Percentiles rank a stretch among this genome's conserved stretches.
These are phyloP conservation scores for Plectranthus barbatus DNA, from an alignment of 257 asterid genomes.

Conservation along the genomic window DNA sequence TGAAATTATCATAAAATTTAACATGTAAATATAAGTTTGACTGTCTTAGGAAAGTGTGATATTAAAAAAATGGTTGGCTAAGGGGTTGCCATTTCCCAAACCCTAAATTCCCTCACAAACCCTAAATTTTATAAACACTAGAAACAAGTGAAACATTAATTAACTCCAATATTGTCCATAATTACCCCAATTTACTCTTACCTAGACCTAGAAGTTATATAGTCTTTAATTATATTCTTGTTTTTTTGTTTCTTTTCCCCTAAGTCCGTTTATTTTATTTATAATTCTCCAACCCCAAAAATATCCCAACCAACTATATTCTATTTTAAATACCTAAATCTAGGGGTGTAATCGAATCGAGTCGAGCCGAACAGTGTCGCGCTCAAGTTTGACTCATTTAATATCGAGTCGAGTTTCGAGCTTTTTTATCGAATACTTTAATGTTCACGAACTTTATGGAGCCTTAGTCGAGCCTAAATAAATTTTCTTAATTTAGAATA, in stretches of 20 bases:
- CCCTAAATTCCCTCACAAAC: conserved; percentile 43
- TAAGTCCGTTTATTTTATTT: not conserved
- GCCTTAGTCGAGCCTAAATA: too few relatives aligned
- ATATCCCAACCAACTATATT: not conserved
- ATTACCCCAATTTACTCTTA: conserved; percentile 30
- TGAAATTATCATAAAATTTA: not conserved
- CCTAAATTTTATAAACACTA: conserved; percentile 28
- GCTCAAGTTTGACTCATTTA: too few relatives aligned
- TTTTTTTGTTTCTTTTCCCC: conserved; percentile 33
- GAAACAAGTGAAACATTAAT: conserved; percentile 24
- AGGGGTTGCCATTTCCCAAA: conserved; percentile 24
- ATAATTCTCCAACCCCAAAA: not conserved
- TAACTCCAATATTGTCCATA: conserved; percentile 21
- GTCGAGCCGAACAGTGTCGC: too few relatives aligned
- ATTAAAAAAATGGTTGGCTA: conserved; percentile 7
- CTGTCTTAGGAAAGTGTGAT: conserved; percentile 46
- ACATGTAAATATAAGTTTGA: conserved; percentile 21
- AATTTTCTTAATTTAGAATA: too few relatives aligned
- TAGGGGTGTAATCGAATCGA: too few relatives aligned
- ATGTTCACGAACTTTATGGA: too few relatives aligned
- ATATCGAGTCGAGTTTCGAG: too few relatives aligned
- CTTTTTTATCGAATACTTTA: too few relatives aligned
- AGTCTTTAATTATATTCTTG: conserved; percentile 24
- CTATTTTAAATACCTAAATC: too few relatives aligned
- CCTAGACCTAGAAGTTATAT: conserved; percentile 47